Evolutionary conservation across 164 flowering plant genomes (phyloP), one percentile per base, ranked within the genome.

Genomic region (Aristolochia fimbriata): DNA sequence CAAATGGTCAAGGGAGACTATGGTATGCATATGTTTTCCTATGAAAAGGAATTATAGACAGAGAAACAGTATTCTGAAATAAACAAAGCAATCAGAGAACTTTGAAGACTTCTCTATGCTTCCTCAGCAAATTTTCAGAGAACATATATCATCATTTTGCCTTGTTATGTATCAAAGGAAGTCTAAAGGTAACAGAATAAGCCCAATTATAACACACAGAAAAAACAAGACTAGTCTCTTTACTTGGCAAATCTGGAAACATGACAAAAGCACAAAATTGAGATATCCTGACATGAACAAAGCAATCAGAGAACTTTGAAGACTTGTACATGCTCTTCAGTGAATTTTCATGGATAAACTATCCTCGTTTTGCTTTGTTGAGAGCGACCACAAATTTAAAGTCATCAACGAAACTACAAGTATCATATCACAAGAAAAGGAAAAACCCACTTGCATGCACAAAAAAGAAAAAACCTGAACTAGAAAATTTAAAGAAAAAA

Each of bases 91-190:
- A 59, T 59, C 24, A 43, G 61, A 59, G 50, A 59, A 59, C 27
- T 59, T 59, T 43, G 61, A 59, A 59, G 49, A 21, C 49, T 30
- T 52, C 15, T 46, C 24, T 56, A 14, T 31, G 57, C 5, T 51
- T 62, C 70, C 66, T 58, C 59, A 59, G 8, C 23, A 58, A 59
- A 47, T 45, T 51, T 62, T 62, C 59, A 51, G 27, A n/a, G 50
- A 61, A 6, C 8, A 47, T 27, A 49, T 16, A 49, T 56, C 62
- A 50, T 66, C 64, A 60, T 23, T 49, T 66, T 55, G 43, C 59
- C 23, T 63, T 47, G 52, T 12, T 49, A 23, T 4, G 57, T 19
- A 6, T 5, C 14, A 49, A 1, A 8, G 16, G 52, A 17, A 15
- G 4, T 20, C 22, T 49, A 20, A 17, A 49, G 10, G 30, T 2